These are phyloP conservation scores for Moniliella sp. DNA, from an alignment of 1,284 basidiomycete genomes.

Conservation along the genomic window DNA sequence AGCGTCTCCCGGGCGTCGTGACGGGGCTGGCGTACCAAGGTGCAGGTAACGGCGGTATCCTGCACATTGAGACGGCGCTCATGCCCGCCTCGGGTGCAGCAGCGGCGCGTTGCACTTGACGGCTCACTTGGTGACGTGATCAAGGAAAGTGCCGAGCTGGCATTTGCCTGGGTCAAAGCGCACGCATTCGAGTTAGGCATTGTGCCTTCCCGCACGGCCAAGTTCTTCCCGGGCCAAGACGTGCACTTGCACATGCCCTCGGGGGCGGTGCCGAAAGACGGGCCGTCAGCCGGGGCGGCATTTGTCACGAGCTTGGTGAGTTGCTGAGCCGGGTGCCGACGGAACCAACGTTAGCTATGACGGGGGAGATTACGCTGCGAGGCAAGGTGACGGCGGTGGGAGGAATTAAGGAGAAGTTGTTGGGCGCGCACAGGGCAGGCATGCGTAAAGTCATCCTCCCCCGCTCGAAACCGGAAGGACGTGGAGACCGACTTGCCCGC, in stretches of 20 bases:
- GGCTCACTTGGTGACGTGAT: slow-evolving; percentile 52
- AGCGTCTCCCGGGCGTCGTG: slow-evolving; percentile 49
- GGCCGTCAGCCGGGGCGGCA: slow-evolving; percentile 59
- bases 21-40: slow-evolving; percentile 73
- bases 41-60: slow-evolving; percentile 61
- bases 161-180: slow-evolving; percentile 46
- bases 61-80: slow-evolving; percentile 57
- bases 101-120: slow-evolving; percentile 51
- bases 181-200: slow-evolving; percentile 61
- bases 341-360: slow-evolving; percentile 25
- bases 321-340: slow-evolving; percentile 50
- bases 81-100: slow-evolving; percentile 49
- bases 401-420: slow-evolving; percentile 29
- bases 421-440: slow-evolving; percentile 45
- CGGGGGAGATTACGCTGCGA: slow-evolving; percentile 28
- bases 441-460: slow-evolving; percentile 59
- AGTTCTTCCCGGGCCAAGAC: slow-evolving; percentile 58
- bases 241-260: slow-evolving; percentile 69
- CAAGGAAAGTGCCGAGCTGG: slow-evolving; percentile 67
- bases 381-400: slow-evolving; percentile 28
- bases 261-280: slow-evolving; percentile 72
- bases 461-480: slow-evolving; percentile 59
- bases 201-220: slow-evolving; percentile 46
- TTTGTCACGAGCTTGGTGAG: slow-evolving; percentile 69
- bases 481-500: slow-evolving; percentile 58